Conservation (phyloP, 257 asterid species). For the Ballota nigra region DNA sequence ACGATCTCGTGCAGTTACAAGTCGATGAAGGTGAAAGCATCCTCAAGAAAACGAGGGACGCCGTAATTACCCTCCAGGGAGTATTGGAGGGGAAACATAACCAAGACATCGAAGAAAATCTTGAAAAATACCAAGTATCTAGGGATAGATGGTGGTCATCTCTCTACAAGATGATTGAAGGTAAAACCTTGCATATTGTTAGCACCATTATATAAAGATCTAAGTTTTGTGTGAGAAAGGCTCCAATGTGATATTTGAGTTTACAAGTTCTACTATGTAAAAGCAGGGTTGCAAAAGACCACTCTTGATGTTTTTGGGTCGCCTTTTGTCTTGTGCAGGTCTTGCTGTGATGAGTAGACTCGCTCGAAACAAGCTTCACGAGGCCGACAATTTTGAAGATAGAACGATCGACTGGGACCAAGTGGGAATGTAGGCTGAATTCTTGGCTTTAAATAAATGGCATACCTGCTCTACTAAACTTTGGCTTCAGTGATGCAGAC, state of each 20-base stretch:
- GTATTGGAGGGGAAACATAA: conserved; percentile 92
- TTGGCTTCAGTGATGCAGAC: neutral
- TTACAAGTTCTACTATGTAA: no score
- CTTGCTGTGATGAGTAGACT: conserved; percentile 72
- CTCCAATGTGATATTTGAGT: neutral
- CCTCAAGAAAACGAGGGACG: conserved; percentile 78
- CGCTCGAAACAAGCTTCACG: conserved; percentile 46
- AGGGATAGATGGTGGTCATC: conserved; percentile 92
- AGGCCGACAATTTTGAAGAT: conserved; percentile 44
- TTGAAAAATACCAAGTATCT: conserved; percentile 65
- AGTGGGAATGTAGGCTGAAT: conserved; percentile 46
- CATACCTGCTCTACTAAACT: neutral
- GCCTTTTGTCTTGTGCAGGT: conserved; percentile 40
- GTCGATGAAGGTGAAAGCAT: conserved; percentile 47
- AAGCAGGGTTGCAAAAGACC: no score
- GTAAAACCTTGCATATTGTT: conserved; percentile 29
- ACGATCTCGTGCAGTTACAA: conserved; percentile 73
- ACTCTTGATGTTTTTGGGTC: neutral
- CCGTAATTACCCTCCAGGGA: conserved; percentile 81
- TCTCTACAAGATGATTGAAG: conserved; percentile 84
- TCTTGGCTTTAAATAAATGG: neutral
- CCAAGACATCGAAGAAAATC: conserved; percentile 67
- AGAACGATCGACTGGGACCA: conserved; percentile 67
- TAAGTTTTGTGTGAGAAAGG: neutral
- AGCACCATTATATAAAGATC: neutral